Evolutionary conservation across 129 eudicot genomes (phyloP).

Genomic region (Deinandra increscens): DNA sequence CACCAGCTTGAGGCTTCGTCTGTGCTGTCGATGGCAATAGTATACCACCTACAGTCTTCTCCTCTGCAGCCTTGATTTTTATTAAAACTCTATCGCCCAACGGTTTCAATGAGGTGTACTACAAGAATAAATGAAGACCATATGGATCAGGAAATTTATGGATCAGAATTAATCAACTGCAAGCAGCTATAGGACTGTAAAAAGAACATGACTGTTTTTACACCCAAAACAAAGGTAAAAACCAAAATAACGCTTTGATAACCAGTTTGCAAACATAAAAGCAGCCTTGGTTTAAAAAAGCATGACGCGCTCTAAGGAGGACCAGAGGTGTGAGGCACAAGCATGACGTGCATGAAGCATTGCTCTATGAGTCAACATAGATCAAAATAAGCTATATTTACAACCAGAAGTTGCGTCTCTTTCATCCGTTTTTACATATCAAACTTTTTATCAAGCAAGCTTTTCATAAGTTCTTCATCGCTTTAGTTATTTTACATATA

Average conservation of each 20-base stretch:
- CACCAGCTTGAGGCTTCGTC: slow-evolving; percentile 80
- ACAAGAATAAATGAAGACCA: slow-evolving; percentile 18
- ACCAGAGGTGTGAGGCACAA: too few relatives aligned
- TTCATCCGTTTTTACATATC: too few relatives aligned
- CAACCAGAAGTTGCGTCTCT: too few relatives aligned
- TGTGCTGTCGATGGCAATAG: slow-evolving; percentile 74
- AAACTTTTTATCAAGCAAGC: too few relatives aligned
- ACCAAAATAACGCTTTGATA: background rate
- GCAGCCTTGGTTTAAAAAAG: too few relatives aligned
- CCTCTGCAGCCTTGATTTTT: slow-evolving; percentile 74
- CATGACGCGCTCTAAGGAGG: too few relatives aligned
- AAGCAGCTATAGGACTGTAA: background rate
- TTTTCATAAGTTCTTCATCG: too few relatives aligned
- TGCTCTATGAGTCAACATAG: too few relatives aligned
- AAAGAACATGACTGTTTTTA: background rate
- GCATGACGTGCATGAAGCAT: too few relatives aligned
- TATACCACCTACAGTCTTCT: slow-evolving; percentile 75
- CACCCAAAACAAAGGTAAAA: background rate
- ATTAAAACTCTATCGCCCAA: slow-evolving; percentile 81
- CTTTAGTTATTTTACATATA: too few relatives aligned
- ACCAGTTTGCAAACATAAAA: background rate
- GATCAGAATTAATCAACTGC: background rate
- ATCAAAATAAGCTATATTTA: too few relatives aligned
- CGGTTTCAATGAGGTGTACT: slow-evolving; percentile 88
- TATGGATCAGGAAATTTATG: background rate